Base-by-base conservation (phyloP, 2,329 filamentous ascomycete species). In the Xylaria digitata region DNA sequence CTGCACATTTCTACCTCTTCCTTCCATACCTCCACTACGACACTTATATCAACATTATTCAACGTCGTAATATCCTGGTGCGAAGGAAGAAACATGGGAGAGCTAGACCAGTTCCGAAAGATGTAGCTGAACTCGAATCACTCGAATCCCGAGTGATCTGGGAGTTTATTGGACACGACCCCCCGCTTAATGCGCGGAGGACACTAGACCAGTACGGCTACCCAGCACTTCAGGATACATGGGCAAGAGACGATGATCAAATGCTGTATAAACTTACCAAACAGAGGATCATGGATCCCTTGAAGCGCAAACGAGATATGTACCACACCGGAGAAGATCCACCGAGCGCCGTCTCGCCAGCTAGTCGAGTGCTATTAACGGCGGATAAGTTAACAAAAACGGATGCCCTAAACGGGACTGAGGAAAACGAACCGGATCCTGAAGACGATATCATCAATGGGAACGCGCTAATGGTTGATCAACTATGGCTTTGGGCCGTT, bases 231-330 rank as follows among this genome's bases (percentile, higher is more conserved):
- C 80, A 83, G 9, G 87, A 90, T 40, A 90, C 88, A 0, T 78
- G 86, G 48, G 85, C 86, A 0, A 80, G 88, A 19, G 89, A 90
- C 48, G 87, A 89, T 49, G 88, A 90, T 48, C 88, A 90, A 74
- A 90, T 90, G 85, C 77, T 90, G 6, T 90, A 90, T 75, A 90
- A 90, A 70, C 78, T 90, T 1, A 89, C 87, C 1, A 88, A 87
- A 70, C 79, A 85, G 62, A 77, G 82, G 2, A 63, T 71, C 1
- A 72, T 72, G 11, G 56, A 61, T 21, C 64, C 66, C n/a, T 61
- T 55, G 42, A 72, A 61, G 63, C 74, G 43, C 8, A 75, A 58
- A 42, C 66, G 55, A 67, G 78, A 70, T 67, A 79, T 74, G 66
- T 73, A 72, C 34, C 69, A 70, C 63, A 59, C 46, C 1, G 65